These are phyloP conservation scores for Diutina mesorugosa DNA, from an alignment of 1,139 yeast species.

Conservation along the genomic window DNA sequence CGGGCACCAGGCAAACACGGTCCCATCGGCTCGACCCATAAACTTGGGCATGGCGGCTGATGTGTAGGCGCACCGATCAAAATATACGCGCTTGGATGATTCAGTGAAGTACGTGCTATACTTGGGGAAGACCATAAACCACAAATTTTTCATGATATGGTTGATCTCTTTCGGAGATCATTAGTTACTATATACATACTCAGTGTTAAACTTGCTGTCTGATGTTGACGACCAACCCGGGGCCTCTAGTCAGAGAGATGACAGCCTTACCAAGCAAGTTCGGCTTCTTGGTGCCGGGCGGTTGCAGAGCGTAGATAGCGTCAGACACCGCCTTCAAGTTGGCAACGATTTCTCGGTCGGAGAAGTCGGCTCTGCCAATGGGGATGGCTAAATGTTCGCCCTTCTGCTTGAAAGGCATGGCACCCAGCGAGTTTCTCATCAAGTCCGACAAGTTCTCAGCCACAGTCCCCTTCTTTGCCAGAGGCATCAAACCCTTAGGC, in stretches of 20 bases:
- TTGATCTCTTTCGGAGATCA: background rate
- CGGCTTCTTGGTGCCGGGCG: constrained; percentile 51
- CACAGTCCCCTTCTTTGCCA: constrained; percentile 77
- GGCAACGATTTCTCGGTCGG: constrained; percentile 61
- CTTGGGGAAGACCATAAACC: background rate
- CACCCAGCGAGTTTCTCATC: constrained; percentile 47
- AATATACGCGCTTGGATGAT: background rate
- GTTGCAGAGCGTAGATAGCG: constrained; percentile 48
- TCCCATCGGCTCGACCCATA: constrained; percentile 28
- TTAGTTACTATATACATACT: constrained; percentile 6
- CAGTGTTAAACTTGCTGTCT: background rate
- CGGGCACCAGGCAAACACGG: constrained; percentile 41
- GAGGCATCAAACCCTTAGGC: constrained; percentile 85
- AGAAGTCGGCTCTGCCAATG: constrained; percentile 67
- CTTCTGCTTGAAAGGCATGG: constrained; percentile 63
- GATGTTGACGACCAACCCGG: constrained; percentile 60
- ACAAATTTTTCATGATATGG: background rate
- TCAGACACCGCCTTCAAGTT: constrained; percentile 62
- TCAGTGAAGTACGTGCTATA: background rate
- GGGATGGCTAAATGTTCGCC: constrained; percentile 50
- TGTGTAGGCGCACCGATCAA: background rate
- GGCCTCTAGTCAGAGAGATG: constrained; percentile 66
- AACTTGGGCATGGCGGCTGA: constrained; percentile 7
- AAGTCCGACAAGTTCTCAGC: constrained; percentile 45
- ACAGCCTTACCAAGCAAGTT: constrained; percentile 60